Percentiles rank a stretch among this genome's conserved stretches.
Conservation (phyloP, 805 yeast species). For the Lipomyces spencermartinsiae region DNA sequence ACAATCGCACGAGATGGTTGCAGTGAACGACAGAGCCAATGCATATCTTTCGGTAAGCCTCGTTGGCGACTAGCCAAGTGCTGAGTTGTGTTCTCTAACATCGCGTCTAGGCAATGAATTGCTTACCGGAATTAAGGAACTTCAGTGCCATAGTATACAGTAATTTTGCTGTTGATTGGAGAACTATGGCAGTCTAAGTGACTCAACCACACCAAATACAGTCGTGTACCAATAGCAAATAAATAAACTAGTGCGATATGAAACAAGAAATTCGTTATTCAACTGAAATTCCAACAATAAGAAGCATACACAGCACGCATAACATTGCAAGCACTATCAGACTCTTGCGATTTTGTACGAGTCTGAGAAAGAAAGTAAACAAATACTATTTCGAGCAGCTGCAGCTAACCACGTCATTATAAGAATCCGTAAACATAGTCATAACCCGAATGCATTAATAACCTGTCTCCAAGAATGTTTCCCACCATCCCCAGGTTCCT, state of each 20-base stretch:
- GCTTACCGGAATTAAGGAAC: slow-evolving; percentile 73
- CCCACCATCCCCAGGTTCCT: neutral
- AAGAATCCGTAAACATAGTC: neutral
- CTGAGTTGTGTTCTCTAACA: neutral
- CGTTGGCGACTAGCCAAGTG: neutral
- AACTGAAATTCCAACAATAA: neutral
- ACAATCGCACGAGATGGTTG: slow-evolving; percentile 63
- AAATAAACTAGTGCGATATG: neutral
- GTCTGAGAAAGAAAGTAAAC: neutral
- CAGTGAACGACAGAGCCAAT: slow-evolving; percentile 50
- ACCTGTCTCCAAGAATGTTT: neutral
- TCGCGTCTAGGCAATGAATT: slow-evolving; percentile 50
- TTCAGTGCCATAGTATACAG: slow-evolving; percentile 90
- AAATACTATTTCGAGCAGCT: neutral
- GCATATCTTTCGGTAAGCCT: slow-evolving; percentile 50
- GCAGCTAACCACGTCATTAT: neutral
- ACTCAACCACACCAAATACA: neutral
- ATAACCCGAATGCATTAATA: neutral
- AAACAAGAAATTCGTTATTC: neutral
- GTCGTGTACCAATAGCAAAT: neutral
- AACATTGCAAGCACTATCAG: neutral
- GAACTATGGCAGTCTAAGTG: neutral
- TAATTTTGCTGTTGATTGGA: slow-evolving; percentile 54
- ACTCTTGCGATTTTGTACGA: neutral
- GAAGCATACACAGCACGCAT: neutral